Evolutionary conservation across 495 filamentous ascomycete species (phyloP).

Genomic region (Xylaria cubensis): DNA sequence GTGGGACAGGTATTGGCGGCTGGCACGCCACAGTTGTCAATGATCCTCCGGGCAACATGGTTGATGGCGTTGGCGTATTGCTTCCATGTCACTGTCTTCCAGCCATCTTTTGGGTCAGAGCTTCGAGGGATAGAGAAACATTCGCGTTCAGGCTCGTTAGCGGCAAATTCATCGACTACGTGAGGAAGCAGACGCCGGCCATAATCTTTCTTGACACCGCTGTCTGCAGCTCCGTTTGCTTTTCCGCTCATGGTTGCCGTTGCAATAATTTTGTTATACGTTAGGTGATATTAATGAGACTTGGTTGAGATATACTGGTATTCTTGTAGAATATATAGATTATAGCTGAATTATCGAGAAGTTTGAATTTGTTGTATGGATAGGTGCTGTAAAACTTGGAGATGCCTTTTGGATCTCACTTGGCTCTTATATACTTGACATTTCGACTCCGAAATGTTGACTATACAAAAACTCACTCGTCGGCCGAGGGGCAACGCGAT

Average conservation of each 20-base stretch:
- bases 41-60: slow-evolving; percentile 55
- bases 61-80: slow-evolving; percentile 61
- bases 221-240: background rate
- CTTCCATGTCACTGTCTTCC: slow-evolving; percentile 55
- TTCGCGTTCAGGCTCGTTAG: slow-evolving; percentile 45
- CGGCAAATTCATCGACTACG: slow-evolving; percentile 59
- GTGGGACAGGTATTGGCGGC: slow-evolving; percentile 43
- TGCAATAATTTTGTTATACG: background rate
- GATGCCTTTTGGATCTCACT: background rate
- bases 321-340: background rate
- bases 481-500: background rate
- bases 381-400: background rate
- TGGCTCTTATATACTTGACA: slow-evolving; percentile 1
- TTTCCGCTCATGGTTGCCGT: background rate
- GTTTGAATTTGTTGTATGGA: background rate
- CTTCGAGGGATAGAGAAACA: slow-evolving; percentile 53
- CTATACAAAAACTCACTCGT: background rate
- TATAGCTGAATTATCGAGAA: background rate
- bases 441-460: background rate
- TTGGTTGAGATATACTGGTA: background rate
- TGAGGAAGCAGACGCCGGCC: slow-evolving; percentile 48
- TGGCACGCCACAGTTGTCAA: slow-evolving; percentile 46
- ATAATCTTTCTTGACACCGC: slow-evolving; percentile 27
- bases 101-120: slow-evolving; percentile 54
- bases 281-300: background rate